Evolutionary conservation across 2,329 filamentous ascomycete genomes (phyloP).

Genomic region (Nectriaceae sp.): DNA sequence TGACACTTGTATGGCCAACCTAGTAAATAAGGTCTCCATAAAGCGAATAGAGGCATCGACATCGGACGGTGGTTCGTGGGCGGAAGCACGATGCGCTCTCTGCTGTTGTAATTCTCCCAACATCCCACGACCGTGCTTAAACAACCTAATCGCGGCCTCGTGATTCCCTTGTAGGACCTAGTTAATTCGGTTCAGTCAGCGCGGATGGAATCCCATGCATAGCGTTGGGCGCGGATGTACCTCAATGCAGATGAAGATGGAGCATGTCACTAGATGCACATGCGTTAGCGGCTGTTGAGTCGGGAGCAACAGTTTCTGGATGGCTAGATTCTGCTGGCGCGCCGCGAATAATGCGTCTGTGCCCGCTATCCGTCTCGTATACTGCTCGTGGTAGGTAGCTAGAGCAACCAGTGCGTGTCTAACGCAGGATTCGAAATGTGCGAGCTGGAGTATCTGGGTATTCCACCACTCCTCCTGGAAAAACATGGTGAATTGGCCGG

Average conservation of each 20-base stretch:
- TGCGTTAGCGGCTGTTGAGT: not conserved
- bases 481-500: conserved; percentile 7
- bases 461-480: conserved; percentile 10
- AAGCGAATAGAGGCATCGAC: not conserved
- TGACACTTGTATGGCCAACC: not conserved
- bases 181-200: not conserved
- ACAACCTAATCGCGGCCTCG: not conserved
- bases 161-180: not conserved
- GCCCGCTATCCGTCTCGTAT: conserved; percentile 3
- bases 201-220: not conserved
- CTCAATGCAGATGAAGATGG: conserved; percentile 13
- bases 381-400: conserved; percentile 11
- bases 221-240: not conserved
- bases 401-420: conserved; percentile 11
- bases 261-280: conserved; percentile 11
- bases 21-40: not conserved
- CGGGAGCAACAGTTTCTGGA: not conserved
- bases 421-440: conserved; percentile 8
- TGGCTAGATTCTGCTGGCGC: conserved; percentile 6
- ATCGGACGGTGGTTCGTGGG: not conserved
- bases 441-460: conserved; percentile 8
- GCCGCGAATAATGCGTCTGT: conserved; percentile 3
- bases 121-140: not conserved
- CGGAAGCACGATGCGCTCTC: not conserved
- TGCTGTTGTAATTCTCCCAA: not conserved